Evolutionary conservation across 1,284 basidiomycete species (phyloP).

Genomic region (Ceratobasidium sp.): DNA sequence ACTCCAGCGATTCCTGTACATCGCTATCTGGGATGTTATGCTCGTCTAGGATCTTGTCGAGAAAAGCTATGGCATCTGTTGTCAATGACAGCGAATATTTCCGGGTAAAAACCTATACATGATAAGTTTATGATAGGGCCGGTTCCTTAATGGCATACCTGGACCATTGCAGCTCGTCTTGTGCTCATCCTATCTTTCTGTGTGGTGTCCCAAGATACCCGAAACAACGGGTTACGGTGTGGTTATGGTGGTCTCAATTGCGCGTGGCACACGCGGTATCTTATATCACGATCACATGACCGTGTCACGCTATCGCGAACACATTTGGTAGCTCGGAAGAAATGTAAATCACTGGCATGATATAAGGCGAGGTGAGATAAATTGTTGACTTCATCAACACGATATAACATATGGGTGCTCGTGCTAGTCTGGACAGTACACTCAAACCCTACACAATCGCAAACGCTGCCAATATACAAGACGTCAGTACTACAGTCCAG

Average conservation of each 20-base stretch:
- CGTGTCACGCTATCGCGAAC: slow-evolving; percentile 6
- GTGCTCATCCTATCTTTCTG: slow-evolving; percentile 21
- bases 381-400: no score
- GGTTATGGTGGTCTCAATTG: neutral
- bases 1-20: slow-evolving; percentile 82
- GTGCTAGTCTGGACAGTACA: no score
- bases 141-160: neutral
- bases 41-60: slow-evolving; percentile 75
- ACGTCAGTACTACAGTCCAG: no score
- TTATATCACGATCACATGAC: slow-evolving; percentile 42
- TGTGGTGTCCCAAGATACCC: neutral
- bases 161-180: slow-evolving; percentile 41
- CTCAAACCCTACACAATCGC: no score
- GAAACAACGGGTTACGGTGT: neutral
- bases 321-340: no score
- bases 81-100: slow-evolving; percentile 87
- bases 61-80: slow-evolving; percentile 75
- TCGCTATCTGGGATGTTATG: slow-evolving; percentile 79
- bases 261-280: neutral
- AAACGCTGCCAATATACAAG: no score
- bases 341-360: no score
- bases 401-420: no score
- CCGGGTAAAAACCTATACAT: slow-evolving; percentile 50
- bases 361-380: no score
- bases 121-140: neutral